These are phyloP conservation scores for Populus deltoides DNA, from an alignment of 345 rosid species.

Conservation along the genomic window DNA sequence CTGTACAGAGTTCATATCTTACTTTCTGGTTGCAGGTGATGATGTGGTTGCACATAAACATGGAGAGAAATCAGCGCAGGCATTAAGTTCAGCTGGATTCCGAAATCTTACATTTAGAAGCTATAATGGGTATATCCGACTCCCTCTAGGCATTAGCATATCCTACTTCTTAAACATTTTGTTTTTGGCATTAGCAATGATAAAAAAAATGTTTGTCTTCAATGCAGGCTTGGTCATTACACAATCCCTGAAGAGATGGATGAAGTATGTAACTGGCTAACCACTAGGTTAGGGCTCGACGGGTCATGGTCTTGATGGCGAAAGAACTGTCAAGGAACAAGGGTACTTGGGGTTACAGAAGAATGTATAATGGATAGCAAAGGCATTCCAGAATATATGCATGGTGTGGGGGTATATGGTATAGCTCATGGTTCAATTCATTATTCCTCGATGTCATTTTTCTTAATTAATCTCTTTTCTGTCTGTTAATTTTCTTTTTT, in stretches of 20 bases:
- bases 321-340: not conserved
- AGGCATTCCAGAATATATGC: not conserved
- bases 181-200: not conserved
- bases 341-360: not conserved
- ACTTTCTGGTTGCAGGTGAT: slow-evolving; percentile 43
- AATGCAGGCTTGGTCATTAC: slow-evolving; percentile 43
- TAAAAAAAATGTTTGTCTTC: not conserved
- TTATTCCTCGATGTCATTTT: not conserved
- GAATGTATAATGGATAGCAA: not conserved
- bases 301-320: slow-evolving; percentile 10
- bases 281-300: slow-evolving; percentile 26
- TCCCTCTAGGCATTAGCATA: not conserved
- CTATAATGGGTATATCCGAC: slow-evolving; percentile 37
- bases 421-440: not conserved
- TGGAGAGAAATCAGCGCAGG: slow-evolving; percentile 60
- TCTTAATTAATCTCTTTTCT: not conserved
- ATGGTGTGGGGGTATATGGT: slow-evolving; percentile 13
- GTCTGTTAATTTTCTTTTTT: not conserved
- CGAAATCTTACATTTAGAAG: slow-evolving; percentile 33
- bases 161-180: not conserved
- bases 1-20: not conserved
- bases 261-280: slow-evolving; percentile 43
- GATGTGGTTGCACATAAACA: slow-evolving; percentile 58
- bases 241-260: slow-evolving; percentile 48
- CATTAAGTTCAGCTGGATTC: slow-evolving; percentile 50